phyloP scores from a whole-genome alignment of 257 asterid genomes.

The Coffea canephora region DNA sequence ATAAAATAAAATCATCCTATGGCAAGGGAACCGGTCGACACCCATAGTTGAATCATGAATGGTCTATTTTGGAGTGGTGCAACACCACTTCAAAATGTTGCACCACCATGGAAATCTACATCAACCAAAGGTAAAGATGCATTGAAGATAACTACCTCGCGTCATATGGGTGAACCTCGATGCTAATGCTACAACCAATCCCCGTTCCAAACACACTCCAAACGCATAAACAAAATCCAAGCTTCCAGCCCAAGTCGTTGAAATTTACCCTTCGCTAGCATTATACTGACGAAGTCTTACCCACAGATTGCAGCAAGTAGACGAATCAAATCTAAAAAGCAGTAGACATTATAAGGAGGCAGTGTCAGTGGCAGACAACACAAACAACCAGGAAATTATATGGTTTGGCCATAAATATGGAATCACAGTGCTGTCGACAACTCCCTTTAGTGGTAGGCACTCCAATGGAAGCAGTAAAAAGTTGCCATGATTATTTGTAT shows the following conservation, averaged over 20 bases:
- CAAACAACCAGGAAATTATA: constrained; percentile 19
- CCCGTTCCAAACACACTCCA: neutral
- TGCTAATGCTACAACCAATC: neutral
- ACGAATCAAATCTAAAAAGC: constrained; percentile 2
- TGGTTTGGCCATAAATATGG: constrained; percentile 32
- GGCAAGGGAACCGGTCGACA: neutral
- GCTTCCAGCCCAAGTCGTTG: neutral
- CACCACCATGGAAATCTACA: neutral
- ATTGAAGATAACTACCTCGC: neutral
- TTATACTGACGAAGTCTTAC: neutral
- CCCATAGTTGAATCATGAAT: too few species aligned
- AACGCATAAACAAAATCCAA: neutral
- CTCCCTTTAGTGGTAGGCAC: constrained; percentile 30
- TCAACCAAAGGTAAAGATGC: neutral
- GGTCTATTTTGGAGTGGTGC: neutral
- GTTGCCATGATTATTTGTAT: constrained; percentile 30
- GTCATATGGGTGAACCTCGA: neutral
- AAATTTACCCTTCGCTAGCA: neutral
- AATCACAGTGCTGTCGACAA: constrained; percentile 37
- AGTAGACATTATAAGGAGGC: constrained; percentile 21
- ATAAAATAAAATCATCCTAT: neutral
- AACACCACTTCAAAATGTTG: neutral
- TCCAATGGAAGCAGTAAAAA: constrained; percentile 33
- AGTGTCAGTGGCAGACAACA: constrained; percentile 37
- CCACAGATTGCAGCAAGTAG: neutral